These are phyloP conservation scores for Geoglossum cookeanum DNA, from an alignment of 2,329 filamentous ascomycete genomes.

Conservation along the genomic window DNA sequence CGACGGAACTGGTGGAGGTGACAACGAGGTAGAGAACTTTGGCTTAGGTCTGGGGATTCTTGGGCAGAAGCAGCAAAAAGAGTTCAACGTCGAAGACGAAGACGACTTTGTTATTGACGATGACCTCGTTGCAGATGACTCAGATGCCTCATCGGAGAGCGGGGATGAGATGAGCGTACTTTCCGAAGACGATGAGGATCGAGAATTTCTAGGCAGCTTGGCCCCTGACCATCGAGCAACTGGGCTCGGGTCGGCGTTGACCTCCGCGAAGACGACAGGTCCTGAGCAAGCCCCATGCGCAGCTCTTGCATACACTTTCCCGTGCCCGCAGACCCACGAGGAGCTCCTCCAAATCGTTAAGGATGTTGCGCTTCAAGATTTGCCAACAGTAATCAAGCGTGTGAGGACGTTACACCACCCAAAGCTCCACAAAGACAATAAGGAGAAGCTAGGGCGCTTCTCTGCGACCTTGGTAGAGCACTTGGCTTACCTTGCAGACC, in stretches of 20 bases:
- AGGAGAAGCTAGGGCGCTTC: conserved; percentile 50
- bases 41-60: conserved; percentile 38
- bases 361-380: conserved; percentile 39
- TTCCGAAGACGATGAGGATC: conserved; percentile 29
- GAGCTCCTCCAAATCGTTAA: conserved; percentile 51
- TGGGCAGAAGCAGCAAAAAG: conserved; percentile 10
- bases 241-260: conserved; percentile 13
- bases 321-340: conserved; percentile 60
- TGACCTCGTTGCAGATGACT: conserved; percentile 67
- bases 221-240: conserved; percentile 38
- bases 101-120: conserved; percentile 88
- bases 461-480: conserved; percentile 31
- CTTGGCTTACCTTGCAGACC: conserved; percentile 36
- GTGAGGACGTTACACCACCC: conserved; percentile 87
- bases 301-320: conserved; percentile 59
- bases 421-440: conserved; percentile 68
- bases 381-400: conserved; percentile 67
- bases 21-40: conserved; percentile 28
- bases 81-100: conserved; percentile 68
- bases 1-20: conserved; percentile 22
- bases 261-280: not conserved
- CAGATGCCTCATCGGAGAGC: conserved; percentile 19
- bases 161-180: not conserved
- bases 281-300: conserved; percentile 5
- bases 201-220: conserved; percentile 55